A percentile compares a stretch with the other conserved stretches of the same genome.
phyloP scores from a whole-genome alignment of 2,329 filamentous ascomycete genomes.

The Calonectria crousiana region DNA sequence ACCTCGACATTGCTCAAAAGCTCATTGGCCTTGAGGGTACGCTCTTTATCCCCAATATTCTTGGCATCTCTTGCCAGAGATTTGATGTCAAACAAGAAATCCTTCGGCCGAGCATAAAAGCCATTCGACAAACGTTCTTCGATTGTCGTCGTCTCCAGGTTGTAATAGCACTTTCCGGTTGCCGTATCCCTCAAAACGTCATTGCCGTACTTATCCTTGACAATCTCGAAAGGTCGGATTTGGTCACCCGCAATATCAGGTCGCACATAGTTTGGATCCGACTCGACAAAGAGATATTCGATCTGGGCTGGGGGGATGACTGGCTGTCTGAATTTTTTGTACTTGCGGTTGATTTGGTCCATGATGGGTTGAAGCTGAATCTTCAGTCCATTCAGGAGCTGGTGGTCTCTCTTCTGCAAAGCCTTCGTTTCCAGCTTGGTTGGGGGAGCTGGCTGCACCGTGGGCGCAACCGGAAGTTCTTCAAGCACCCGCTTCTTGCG shows the following conservation, averaged over 20 bases:
- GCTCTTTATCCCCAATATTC: slow-evolving; percentile 83
- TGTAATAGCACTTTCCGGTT: slow-evolving; percentile 92
- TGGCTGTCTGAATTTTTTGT: slow-evolving; percentile 87
- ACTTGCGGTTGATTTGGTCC: slow-evolving; percentile 93
- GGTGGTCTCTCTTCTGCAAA: slow-evolving; percentile 84
- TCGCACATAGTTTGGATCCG: slow-evolving; percentile 77
- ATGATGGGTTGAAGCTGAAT: slow-evolving; percentile 92
- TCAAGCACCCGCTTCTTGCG: slow-evolving; percentile 90
- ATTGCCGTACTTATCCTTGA: slow-evolving; percentile 82
- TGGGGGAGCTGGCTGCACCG: slow-evolving; percentile 73
- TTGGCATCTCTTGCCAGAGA: slow-evolving; percentile 87
- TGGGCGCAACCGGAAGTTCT: slow-evolving; percentile 79
- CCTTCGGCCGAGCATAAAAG: slow-evolving; percentile 90
- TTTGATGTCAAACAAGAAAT: slow-evolving; percentile 91
- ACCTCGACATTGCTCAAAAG: slow-evolving; percentile 94
- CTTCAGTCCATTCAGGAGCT: slow-evolving; percentile 88
- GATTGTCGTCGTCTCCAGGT: slow-evolving; percentile 91
- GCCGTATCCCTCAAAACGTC: slow-evolving; percentile 80
- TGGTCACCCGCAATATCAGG: slow-evolving; percentile 67
- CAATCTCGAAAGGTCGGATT: slow-evolving; percentile 81
- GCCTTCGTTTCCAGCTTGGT: slow-evolving; percentile 85
- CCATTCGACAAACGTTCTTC: slow-evolving; percentile 97
- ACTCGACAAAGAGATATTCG: slow-evolving; percentile 86
- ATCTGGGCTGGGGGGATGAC: slow-evolving; percentile 81
- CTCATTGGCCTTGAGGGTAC: slow-evolving; percentile 89